Evolutionary conservation across 306 rosid genomes (phyloP).

Genomic region (Quercus parvula): DNA sequence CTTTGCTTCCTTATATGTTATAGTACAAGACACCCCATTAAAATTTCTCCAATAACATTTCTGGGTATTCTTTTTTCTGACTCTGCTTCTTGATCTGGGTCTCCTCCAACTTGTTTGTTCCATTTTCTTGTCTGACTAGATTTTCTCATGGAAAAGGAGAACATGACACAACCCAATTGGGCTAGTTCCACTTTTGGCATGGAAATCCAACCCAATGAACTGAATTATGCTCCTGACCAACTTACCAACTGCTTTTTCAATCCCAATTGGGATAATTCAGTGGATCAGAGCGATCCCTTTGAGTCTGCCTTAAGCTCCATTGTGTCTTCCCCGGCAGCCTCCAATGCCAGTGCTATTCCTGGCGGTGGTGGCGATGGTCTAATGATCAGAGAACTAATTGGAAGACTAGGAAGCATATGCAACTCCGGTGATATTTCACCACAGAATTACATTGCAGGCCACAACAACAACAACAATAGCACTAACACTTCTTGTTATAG

Average conservation of each 20-base stretch:
- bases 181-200: constrained; percentile 26
- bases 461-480: constrained; percentile 18
- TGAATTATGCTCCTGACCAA: constrained; percentile 26
- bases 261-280: constrained; percentile 42
- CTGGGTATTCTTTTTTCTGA: constrained; percentile 7
- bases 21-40: neutral
- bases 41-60: neutral
- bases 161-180: constrained; percentile 20
- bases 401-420: constrained; percentile 52
- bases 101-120: constrained; percentile 4
- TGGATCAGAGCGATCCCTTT: constrained; percentile 61
- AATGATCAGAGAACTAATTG: constrained; percentile 51
- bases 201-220: constrained; percentile 41
- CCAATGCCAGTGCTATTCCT: constrained; percentile 21
- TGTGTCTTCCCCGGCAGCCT: constrained; percentile 52
- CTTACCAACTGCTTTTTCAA: constrained; percentile 25
- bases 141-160: constrained; percentile 17
- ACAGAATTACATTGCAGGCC: constrained; percentile 29
- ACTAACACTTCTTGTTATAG: constrained; percentile 46
- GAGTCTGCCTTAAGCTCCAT: constrained; percentile 59
- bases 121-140: neutral
- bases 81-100: constrained; percentile 24
- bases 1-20: constrained; percentile 17
- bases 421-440: constrained; percentile 44
- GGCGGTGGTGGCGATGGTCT: constrained; percentile 26